A percentile compares a stretch with the other conserved stretches of the same genome.
These are phyloP conservation scores for Penicillium canescens DNA, from an alignment of 495 filamentous ascomycete genomes.

Conservation along the genomic window DNA sequence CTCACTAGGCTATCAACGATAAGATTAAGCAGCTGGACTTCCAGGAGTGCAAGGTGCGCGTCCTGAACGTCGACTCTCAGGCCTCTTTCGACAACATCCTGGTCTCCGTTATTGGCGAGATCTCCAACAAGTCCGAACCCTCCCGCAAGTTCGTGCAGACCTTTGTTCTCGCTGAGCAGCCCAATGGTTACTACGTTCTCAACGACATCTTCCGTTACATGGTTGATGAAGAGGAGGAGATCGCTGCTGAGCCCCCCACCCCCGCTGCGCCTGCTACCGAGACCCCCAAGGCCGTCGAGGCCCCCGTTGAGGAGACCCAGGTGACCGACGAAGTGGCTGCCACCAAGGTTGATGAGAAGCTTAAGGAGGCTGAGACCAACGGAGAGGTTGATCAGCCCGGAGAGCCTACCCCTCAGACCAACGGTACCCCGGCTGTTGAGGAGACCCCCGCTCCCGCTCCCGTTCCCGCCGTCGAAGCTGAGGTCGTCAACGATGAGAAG, in stretches of 20 bases:
- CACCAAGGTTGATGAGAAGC: slow-evolving; percentile 60
- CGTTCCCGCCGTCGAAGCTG: slow-evolving; percentile 45
- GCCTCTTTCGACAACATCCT: slow-evolving; percentile 89
- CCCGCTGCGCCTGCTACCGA: slow-evolving; percentile 43
- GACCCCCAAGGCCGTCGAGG: slow-evolving; percentile 24
- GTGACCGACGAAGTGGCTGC: slow-evolving; percentile 34
- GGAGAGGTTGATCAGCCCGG: slow-evolving; percentile 29
- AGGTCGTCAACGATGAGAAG: slow-evolving; percentile 52
- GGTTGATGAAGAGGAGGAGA: slow-evolving; percentile 75
- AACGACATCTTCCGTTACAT: slow-evolving; percentile 98
- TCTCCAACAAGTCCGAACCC: slow-evolving; percentile 86
- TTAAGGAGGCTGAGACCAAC: slow-evolving; percentile 46
- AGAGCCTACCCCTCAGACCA: slow-evolving; percentile 40
- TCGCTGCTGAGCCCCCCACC: slow-evolving; percentile 53
- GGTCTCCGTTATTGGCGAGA: slow-evolving; percentile 96
- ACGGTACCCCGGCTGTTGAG: slow-evolving; percentile 39
- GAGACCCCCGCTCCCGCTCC: slow-evolving; percentile 30
- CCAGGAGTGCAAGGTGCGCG: slow-evolving; percentile 97
- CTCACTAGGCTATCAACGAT: slow-evolving; percentile 78
- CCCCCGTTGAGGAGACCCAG: slow-evolving; percentile 35
- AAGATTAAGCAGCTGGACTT: slow-evolving; percentile 90
- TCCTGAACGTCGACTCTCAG: slow-evolving; percentile 96
- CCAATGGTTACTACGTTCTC: slow-evolving; percentile 95
- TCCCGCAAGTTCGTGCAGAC: slow-evolving; percentile 96
- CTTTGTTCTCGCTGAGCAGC: slow-evolving; percentile 96